Base-by-base conservation (phyloP, 305 asterid genomes). In the Petunia hybrid region DNA sequence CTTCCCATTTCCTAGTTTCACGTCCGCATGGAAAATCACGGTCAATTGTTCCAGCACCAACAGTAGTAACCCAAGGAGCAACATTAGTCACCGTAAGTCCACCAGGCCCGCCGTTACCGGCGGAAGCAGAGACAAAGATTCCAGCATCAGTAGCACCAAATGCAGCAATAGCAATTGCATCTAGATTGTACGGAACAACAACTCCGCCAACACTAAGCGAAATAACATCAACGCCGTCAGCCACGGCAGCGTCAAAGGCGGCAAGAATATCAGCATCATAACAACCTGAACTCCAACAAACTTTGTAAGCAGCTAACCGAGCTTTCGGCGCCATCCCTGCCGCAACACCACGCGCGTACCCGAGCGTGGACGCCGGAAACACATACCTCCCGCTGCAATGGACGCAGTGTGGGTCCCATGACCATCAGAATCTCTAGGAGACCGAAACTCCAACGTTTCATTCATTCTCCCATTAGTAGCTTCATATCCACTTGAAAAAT, bases 401-500 rank as follows among this genome's bases (percentile, higher is more conserved):
- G 98, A 95, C 16, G 99, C 99, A 3, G 99, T 95, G 88, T 95
- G 99, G 4, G 99, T 93, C 46, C 99, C 99, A 40, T 95, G 99
- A 0, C 99, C 99, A 65, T 95, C 99, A n/a, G 95, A 86, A 56
- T 95, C 99, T 40, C 98, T 86, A 2, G 97, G 89, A 42, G 99
- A 95, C 42, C 97, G 91, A 42, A 79, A 81, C 89, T 95, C 99
- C 8, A 67, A 63, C 16, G 94, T 88, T 71, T 90, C 94, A 39
- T 95, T 93, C 97, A 93, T 91, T 73, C 86, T 91, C 4, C 97
- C 98, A 45, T 93, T 93, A 0, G 91, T 90, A 1, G 98, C 97
- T 74, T 95, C 98, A 76, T 93, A 92, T 0, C 99, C 97, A 0
- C 43, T 76, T 45, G 84, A 83, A 76, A 95, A 95, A 14, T 88